Conservation (phyloP, 345 rosid species). For the Dimocarpus longan region DNA sequence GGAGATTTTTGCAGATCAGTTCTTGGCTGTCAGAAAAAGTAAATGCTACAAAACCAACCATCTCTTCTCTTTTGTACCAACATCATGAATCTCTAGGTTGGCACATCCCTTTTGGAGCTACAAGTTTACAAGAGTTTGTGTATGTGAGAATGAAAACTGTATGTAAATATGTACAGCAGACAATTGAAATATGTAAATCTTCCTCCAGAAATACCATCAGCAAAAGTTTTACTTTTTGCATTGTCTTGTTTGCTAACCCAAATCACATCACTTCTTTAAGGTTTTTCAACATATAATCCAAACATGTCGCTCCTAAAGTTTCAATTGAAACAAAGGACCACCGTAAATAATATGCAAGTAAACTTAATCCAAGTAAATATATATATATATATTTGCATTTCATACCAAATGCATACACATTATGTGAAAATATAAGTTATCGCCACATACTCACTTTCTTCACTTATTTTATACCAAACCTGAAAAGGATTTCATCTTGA, state of each 20-base stretch:
- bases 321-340: no score
- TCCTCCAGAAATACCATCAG: not conserved
- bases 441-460: not conserved
- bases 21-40: not conserved
- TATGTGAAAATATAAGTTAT: no score
- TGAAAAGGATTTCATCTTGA: not conserved
- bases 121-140: not conserved
- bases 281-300: no score
- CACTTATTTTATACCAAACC: not conserved
- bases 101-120: not conserved
- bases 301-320: no score
- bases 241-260: not conserved
- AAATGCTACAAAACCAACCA: not conserved
- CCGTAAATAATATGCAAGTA: no score
- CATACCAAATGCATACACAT: no score
- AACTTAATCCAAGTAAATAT: no score
- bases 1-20: not conserved
- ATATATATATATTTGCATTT: no score
- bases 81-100: not conserved
- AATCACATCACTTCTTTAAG: not conserved
- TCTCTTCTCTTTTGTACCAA: not conserved
- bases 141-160: not conserved
- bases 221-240: not conserved
- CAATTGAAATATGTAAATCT: not conserved
- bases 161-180: not conserved